Evolutionary conservation across 805 yeast genomes (phyloP).

Genomic region (Maudiozyma turicensis): DNA sequence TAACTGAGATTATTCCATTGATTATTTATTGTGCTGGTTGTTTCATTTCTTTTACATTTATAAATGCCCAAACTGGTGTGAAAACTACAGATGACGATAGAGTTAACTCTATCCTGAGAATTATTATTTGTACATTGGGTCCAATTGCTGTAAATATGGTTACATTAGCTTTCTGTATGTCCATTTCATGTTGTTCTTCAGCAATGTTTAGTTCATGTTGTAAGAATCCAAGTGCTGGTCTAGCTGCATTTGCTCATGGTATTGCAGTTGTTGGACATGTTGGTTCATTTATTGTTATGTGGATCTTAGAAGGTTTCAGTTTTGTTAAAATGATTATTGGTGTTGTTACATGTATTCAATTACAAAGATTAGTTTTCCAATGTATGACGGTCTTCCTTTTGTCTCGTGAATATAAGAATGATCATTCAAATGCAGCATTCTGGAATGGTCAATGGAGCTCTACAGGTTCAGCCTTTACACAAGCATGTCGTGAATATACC

Average conservation of each 20-base stretch:
- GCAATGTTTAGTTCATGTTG: slow-evolving; percentile 90
- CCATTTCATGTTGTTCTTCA: slow-evolving; percentile 91
- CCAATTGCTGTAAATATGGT: slow-evolving; percentile 90
- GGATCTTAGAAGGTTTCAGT: slow-evolving; percentile 91
- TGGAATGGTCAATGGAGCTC: slow-evolving; percentile 99
- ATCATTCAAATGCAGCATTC: slow-evolving; percentile 92
- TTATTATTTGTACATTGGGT: slow-evolving; percentile 72
- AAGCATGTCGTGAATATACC: slow-evolving; percentile 87
- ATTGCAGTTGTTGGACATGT: slow-evolving; percentile 80
- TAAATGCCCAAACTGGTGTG: slow-evolving; percentile 82
- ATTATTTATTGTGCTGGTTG: slow-evolving; percentile 67
- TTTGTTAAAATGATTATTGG: slow-evolving; percentile 84
- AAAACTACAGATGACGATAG: slow-evolving; percentile 33
- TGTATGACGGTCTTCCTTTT: slow-evolving; percentile 64
- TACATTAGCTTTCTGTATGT: slow-evolving; percentile 62
- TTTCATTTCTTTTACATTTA: slow-evolving; percentile 67
- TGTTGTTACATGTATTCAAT: slow-evolving; percentile 67
- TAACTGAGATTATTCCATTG: slow-evolving; percentile 66
- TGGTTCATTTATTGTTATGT: slow-evolving; percentile 83
- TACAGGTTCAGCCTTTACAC: slow-evolving; percentile 84
- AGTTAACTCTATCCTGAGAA: slow-evolving; percentile 63
- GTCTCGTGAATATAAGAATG: slow-evolving; percentile 93
- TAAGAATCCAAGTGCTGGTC: slow-evolving; percentile 92
- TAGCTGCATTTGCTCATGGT: slow-evolving; percentile 95
- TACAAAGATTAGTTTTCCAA: slow-evolving; percentile 82